These are phyloP conservation scores for Beta vulgaris DNA, from an alignment of 148 eudicot species.

Conservation along the genomic window DNA sequence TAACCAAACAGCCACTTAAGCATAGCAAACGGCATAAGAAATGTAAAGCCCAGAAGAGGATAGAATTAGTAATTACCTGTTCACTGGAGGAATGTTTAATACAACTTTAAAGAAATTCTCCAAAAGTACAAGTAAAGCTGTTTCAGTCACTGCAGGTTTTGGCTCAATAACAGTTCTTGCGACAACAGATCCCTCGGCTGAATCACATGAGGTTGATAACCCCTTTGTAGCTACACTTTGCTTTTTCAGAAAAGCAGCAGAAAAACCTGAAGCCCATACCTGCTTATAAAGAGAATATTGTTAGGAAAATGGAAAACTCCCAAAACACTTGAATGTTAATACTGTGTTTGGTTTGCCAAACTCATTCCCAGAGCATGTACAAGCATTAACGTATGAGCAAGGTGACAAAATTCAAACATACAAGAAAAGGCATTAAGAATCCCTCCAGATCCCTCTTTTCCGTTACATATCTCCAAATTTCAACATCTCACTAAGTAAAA, in stretches of 20 bases:
- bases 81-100: slow-evolving; percentile 72
- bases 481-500: no score
- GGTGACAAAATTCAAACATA: no score
- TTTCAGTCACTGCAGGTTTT: slow-evolving; percentile 76
- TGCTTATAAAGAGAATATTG: slow-evolving; percentile 21
- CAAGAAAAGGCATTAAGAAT: no score
- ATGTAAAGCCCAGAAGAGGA: background rate
- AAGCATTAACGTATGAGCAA: background rate
- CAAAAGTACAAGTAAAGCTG: slow-evolving; percentile 69
- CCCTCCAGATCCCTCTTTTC: no score
- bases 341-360: background rate
- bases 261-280: slow-evolving; percentile 99
- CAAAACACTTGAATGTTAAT: background rate
- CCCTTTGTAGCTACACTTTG: slow-evolving; percentile 80
- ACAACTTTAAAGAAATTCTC: slow-evolving; percentile 86
- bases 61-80: slow-evolving; percentile 43
- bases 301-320: slow-evolving; percentile 7
- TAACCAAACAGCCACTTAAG: no score
- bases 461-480: no score
- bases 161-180: slow-evolving; percentile 37
- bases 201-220: slow-evolving; percentile 22
- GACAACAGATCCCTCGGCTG: slow-evolving; percentile 27
- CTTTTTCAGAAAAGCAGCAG: slow-evolving; percentile 95
- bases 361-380: background rate
- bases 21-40: background rate